Conservation (phyloP, 352 stramenopile genomes). For the Hyaloperonospora arabidopsidis region DNA sequence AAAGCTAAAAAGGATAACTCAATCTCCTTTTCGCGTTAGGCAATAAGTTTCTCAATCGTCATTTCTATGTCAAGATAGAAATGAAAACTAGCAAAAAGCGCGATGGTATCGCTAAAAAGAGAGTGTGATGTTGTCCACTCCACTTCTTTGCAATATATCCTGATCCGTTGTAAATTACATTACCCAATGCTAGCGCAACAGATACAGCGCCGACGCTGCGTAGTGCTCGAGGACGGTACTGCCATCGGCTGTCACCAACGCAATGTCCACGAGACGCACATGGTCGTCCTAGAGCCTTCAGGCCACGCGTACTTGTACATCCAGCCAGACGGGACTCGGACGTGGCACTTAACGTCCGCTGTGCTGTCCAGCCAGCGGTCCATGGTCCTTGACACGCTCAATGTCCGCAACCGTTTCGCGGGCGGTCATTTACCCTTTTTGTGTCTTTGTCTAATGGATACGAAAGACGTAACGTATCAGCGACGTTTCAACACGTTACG, state of each 20-base stretch:
- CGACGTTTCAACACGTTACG: constrained; percentile 13
- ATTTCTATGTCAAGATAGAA: too few relatives aligned
- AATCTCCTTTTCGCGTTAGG: too few relatives aligned
- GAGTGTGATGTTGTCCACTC: too few relatives aligned
- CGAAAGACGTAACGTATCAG: constrained; percentile 14
- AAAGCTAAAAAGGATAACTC: too few relatives aligned
- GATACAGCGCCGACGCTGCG: constrained; percentile 27
- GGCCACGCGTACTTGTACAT: constrained; percentile 58
- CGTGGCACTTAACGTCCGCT: constrained; percentile 54
- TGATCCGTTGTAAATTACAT: too few relatives aligned
- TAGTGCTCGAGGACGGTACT: constrained; percentile 50
- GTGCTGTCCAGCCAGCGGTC: constrained; percentile 37
- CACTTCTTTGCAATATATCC: too few relatives aligned
- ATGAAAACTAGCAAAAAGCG: too few relatives aligned
- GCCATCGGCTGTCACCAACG: constrained; percentile 39
- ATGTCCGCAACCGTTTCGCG: constrained; percentile 49
- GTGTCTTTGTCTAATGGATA: constrained; percentile 21
- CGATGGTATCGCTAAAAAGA: too few relatives aligned
- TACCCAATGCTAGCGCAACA: constrained; percentile 8
- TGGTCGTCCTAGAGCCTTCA: constrained; percentile 50
- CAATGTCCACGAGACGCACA: constrained; percentile 44
- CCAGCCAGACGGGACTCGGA: constrained; percentile 33
- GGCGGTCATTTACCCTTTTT: constrained; percentile 35
- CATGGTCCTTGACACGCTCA: constrained; percentile 35
- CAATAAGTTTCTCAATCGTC: too few relatives aligned